These are phyloP conservation scores for Triangularia verruculosa DNA, from an alignment of 2,329 filamentous ascomycete species.

Conservation along the genomic window DNA sequence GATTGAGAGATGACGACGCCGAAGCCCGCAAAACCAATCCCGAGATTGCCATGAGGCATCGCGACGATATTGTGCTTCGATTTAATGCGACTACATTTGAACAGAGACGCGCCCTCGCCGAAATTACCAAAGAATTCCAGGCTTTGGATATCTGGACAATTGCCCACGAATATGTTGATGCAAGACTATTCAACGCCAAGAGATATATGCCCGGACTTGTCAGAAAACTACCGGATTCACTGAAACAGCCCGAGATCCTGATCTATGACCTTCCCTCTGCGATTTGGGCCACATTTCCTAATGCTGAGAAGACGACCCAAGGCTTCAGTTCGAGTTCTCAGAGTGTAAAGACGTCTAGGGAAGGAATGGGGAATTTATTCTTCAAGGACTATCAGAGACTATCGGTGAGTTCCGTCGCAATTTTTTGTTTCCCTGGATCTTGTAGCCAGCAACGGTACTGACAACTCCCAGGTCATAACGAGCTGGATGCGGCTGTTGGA, in stretches of 20 bases:
- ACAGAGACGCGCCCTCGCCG: conserved; percentile 68
- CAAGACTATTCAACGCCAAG: conserved; percentile 67
- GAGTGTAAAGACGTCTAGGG: conserved; percentile 33
- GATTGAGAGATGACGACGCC: conserved; percentile 32
- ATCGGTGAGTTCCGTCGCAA: conserved; percentile 50
- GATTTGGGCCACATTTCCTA: conserved; percentile 74
- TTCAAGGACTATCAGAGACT: conserved; percentile 91
- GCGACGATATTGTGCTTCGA: conserved; percentile 80
- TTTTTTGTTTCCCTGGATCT: not conserved
- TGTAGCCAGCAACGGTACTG: not conserved
- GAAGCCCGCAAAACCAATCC: not conserved
- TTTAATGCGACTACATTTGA: conserved; percentile 72
- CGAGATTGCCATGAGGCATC: conserved; percentile 49
- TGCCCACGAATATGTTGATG: conserved; percentile 77
- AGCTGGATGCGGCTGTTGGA: conserved; percentile 89
- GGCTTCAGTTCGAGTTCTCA: conserved; percentile 25
- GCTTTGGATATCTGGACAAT: conserved; percentile 91
- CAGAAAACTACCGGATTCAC: conserved; percentile 69
- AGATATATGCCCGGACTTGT: conserved; percentile 71
- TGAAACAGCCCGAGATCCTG: conserved; percentile 69
- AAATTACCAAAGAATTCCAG: conserved; percentile 65
- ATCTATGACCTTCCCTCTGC: conserved; percentile 77
- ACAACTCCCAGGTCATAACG: conserved; percentile 50
- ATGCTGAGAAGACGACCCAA: conserved; percentile 36
- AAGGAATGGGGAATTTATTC: conserved; percentile 68